Conservation (phyloP, 2,329 filamentous ascomycete genomes). For the Daldinia eschscholtzii region DNA sequence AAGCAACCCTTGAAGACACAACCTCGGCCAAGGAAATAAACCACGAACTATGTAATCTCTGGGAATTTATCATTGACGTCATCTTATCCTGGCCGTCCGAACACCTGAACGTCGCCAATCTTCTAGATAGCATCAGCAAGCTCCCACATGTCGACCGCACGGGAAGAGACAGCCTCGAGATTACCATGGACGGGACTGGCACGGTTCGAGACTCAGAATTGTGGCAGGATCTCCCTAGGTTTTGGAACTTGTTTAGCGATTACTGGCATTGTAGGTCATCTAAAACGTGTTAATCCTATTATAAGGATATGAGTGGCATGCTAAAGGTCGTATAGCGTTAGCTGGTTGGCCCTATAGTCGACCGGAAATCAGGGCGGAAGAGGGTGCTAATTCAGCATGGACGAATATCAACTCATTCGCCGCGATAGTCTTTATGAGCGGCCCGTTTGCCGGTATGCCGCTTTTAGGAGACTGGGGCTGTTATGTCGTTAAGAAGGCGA, state of each 20-base stretch:
- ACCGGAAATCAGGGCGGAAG: neutral
- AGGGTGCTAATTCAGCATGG: neutral
- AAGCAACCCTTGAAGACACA: conserved; percentile 7
- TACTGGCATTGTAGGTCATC: conserved; percentile 7
- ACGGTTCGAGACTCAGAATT: neutral
- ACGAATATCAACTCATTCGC: conserved; percentile 9
- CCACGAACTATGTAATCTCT: conserved; percentile 10
- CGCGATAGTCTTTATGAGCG: conserved; percentile 3
- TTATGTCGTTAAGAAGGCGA: conserved; percentile 11
- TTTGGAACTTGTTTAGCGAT: conserved; percentile 11
- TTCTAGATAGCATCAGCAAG: neutral
- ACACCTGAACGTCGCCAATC: neutral
- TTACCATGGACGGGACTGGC: neutral
- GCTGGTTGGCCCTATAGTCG: conserved; percentile 5
- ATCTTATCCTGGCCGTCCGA: conserved; percentile 14
- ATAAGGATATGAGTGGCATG: neutral
- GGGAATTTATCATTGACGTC: conserved; percentile 17
- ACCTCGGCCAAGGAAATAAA: neutral
- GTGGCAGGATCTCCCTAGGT: conserved; percentile 12
- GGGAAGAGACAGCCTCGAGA: neutral
- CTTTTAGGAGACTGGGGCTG: conserved; percentile 18
- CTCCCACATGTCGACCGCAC: conserved; percentile 3
- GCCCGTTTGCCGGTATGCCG: neutral
- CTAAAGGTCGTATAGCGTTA: neutral
- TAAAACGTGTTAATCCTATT: neutral